Evolutionary conservation across 2,329 filamentous ascomycete species (phyloP).

Genomic region (Aspergillus sp.): DNA sequence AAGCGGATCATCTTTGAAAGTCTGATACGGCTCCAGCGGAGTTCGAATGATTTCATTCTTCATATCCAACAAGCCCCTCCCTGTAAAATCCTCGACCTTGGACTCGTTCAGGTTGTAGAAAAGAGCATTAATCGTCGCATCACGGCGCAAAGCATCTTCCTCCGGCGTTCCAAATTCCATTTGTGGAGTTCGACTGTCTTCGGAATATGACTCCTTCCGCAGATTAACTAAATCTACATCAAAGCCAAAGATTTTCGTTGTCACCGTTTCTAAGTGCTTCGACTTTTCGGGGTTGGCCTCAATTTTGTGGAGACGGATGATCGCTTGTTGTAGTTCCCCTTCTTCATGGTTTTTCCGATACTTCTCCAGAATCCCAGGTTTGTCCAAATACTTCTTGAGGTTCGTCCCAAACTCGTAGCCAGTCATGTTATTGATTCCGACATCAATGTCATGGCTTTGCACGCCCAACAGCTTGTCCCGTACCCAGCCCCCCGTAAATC

Average conservation of each 20-base stretch:
- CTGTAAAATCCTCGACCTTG: slow-evolving; percentile 82
- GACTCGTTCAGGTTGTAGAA: slow-evolving; percentile 91
- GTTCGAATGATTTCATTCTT: slow-evolving; percentile 74
- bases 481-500: slow-evolving; percentile 57
- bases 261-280: slow-evolving; percentile 92
- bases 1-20: slow-evolving; percentile 91
- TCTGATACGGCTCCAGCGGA: slow-evolving; percentile 84
- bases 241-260: slow-evolving; percentile 79
- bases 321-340: slow-evolving; percentile 63
- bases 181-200: slow-evolving; percentile 86
- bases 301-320: slow-evolving; percentile 84
- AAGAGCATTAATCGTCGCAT: slow-evolving; percentile 92
- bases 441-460: slow-evolving; percentile 54
- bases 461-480: slow-evolving; percentile 54
- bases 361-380: slow-evolving; percentile 44
- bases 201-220: slow-evolving; percentile 85
- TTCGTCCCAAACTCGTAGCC: slow-evolving; percentile 52
- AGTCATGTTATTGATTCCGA: slow-evolving; percentile 55
- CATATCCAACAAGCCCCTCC: slow-evolving; percentile 75
- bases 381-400: slow-evolving; percentile 49
- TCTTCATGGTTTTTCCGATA: slow-evolving; percentile 50
- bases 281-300: slow-evolving; percentile 93
- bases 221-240: slow-evolving; percentile 96
- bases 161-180: slow-evolving; percentile 92
- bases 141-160: slow-evolving; percentile 85